phyloP scores from a whole-genome alignment of 306 rosid species.

The Cucumis hystrix region DNA sequence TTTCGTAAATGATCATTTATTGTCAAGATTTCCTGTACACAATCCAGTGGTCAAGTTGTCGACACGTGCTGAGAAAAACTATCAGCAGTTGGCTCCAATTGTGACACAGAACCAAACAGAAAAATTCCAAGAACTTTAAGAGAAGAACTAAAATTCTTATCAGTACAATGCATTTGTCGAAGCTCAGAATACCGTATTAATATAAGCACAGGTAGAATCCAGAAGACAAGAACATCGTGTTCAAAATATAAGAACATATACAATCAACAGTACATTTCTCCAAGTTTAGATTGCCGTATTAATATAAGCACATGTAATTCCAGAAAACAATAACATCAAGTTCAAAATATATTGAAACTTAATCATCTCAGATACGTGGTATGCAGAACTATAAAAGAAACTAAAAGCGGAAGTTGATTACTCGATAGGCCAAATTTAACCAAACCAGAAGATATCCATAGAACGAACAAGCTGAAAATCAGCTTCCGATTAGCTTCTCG shows the following conservation, averaged over 20 bases:
- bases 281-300: neutral
- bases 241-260: too few relatives aligned
- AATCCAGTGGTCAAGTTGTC: neutral
- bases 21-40: neutral
- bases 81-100: neutral
- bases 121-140: neutral
- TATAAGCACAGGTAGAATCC: neutral
- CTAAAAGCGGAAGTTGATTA: neutral
- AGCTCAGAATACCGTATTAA: neutral
- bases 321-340: neutral
- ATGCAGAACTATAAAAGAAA: neutral
- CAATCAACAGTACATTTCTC: neutral
- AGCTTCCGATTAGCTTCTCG: neutral
- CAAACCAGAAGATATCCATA: neutral
- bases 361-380: neutral
- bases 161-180: neutral
- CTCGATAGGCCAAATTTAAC: neutral
- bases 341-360: neutral
- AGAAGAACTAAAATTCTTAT: neutral
- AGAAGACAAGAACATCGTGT: neutral
- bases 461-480: neutral
- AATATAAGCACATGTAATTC: neutral
- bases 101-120: neutral
- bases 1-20: neutral
- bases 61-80: neutral